Percentiles rank a stretch among this genome's conserved stretches.
phyloP scores from a whole-genome alignment of 208 protist genomes.

The Crithidia brevicula region DNA sequence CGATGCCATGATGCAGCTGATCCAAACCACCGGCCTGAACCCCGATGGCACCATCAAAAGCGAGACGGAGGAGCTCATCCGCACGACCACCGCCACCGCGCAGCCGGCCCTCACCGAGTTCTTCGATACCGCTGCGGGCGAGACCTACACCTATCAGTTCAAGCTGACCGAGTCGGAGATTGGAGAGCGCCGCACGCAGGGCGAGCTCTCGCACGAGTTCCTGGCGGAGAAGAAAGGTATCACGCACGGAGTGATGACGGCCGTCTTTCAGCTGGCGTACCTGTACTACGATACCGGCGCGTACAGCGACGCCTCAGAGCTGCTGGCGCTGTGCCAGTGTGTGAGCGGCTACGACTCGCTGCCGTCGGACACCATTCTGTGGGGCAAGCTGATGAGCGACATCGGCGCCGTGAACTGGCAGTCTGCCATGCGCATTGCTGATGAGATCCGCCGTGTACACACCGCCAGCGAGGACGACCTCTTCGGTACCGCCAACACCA shows the following conservation, averaged over 20 bases:
- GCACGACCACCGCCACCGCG: slow-evolving; percentile 50
- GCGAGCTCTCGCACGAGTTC: slow-evolving; percentile 79
- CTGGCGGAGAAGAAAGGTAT: slow-evolving; percentile 73
- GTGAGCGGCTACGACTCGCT: slow-evolving; percentile 79
- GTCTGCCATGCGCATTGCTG: slow-evolving; percentile 74
- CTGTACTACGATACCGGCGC: slow-evolving; percentile 87
- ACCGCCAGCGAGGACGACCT: slow-evolving; percentile 74
- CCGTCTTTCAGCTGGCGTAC: slow-evolving; percentile 80
- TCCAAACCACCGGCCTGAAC: slow-evolving; percentile 74
- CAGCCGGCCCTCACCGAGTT: slow-evolving; percentile 78
- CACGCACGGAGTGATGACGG: slow-evolving; percentile 65
- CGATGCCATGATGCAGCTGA: slow-evolving; percentile 70
- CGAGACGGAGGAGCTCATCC: slow-evolving; percentile 74
- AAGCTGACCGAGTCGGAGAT: slow-evolving; percentile 77
- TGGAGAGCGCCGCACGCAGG: slow-evolving; percentile 64
- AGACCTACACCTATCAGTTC: slow-evolving; percentile 83
- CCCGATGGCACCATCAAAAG: slow-evolving; percentile 67
- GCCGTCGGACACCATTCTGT: slow-evolving; percentile 64
- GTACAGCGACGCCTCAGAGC: slow-evolving; percentile 82
- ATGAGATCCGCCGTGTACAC: slow-evolving; percentile 73
- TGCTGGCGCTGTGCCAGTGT: slow-evolving; percentile 83
- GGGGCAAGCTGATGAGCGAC: slow-evolving; percentile 91
- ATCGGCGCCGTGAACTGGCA: slow-evolving; percentile 85
- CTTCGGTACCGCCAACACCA: slow-evolving; percentile 60
- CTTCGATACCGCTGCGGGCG: slow-evolving; percentile 67